A percentile compares a stretch with the other conserved stretches of the same genome.
Evolutionary conservation across 139 green algal species (phyloP).

Genomic region (Haematococcus sp.): DNA sequence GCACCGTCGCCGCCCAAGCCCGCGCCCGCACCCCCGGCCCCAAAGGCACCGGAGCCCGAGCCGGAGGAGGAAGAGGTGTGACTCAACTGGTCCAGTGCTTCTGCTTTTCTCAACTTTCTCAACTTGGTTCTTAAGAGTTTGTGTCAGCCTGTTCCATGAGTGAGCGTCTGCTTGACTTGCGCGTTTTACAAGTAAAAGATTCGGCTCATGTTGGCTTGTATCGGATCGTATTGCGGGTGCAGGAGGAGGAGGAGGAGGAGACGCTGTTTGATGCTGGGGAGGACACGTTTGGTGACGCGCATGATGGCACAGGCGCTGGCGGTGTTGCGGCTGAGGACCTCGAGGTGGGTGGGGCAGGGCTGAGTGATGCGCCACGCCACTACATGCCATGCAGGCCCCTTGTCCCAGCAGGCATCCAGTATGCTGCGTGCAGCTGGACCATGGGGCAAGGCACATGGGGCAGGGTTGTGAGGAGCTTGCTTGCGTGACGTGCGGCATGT

Average conservation of each 20-base stretch:
- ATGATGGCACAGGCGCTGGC: not conserved
- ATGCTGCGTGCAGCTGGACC: no score
- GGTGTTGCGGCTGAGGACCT: conserved; percentile 6
- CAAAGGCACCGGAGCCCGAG: not conserved
- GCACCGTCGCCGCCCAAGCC: not conserved
- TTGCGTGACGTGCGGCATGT: no score
- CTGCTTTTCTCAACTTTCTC: no score
- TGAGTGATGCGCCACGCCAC: not conserved
- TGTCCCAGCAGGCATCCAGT: no score
- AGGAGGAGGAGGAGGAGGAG: conserved; percentile 9
- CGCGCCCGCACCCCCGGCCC: not conserved
- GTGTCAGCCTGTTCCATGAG: no score
- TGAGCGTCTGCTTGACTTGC: not conserved
- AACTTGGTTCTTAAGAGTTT: no score
- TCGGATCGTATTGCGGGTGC: not conserved
- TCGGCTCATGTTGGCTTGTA: no score
- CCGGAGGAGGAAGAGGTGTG: conserved; percentile 1
- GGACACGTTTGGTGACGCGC: conserved; percentile 5
- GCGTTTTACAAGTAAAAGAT: not conserved
- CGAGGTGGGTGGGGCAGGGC: conserved; percentile 6
- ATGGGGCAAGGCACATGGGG: no score
- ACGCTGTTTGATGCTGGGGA: conserved; percentile 7
- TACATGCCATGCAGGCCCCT: no score
- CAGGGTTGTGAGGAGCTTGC: no score
- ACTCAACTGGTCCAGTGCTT: no score